Conservation (phyloP, 108 stramenopile species). For the Cyclotella choctawhatcheeana region DNA sequence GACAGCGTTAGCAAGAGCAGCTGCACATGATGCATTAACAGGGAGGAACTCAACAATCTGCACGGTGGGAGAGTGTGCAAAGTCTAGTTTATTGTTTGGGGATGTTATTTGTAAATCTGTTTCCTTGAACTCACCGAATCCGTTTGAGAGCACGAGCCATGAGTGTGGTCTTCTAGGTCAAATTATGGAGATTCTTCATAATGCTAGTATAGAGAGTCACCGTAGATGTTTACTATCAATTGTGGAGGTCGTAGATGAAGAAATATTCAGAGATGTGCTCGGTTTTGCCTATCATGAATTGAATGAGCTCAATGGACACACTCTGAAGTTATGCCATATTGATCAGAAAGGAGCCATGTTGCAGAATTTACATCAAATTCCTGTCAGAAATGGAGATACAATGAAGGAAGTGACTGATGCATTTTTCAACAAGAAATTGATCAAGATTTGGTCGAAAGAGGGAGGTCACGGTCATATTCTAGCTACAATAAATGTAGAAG, state of each 20-base stretch:
- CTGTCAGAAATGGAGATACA: constrained; percentile 48
- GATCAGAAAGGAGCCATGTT: constrained; percentile 56
- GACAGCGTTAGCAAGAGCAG: constrained; percentile 37
- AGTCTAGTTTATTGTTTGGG: constrained; percentile 39
- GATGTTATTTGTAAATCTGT: constrained; percentile 14
- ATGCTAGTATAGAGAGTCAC: background rate
- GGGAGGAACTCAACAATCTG: constrained; percentile 28
- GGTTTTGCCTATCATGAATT: constrained; percentile 23
- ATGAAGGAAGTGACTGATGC: background rate
- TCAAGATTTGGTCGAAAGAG: constrained; percentile 34
- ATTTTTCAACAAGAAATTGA: constrained; percentile 37
- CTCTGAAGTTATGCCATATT: constrained; percentile 31
- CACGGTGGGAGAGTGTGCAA: constrained; percentile 39
- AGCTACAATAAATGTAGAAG: constrained; percentile 33
- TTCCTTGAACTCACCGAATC: background rate
- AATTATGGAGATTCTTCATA: constrained; percentile 17
- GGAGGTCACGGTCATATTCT: constrained; percentile 65
- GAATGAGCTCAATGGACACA: constrained; percentile 26
- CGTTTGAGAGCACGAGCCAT: background rate
- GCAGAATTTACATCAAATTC: constrained; percentile 55
- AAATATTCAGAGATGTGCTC: constrained; percentile 57
- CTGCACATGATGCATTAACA: constrained; percentile 16
- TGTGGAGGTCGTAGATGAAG: constrained; percentile 61
- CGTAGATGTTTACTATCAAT: constrained; percentile 31
- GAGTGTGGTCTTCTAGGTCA: constrained; percentile 30